Evolutionary conservation across 2,329 filamentous ascomycete genomes (phyloP).

Genomic region (Hawksworthiomyces lignivorus): DNA sequence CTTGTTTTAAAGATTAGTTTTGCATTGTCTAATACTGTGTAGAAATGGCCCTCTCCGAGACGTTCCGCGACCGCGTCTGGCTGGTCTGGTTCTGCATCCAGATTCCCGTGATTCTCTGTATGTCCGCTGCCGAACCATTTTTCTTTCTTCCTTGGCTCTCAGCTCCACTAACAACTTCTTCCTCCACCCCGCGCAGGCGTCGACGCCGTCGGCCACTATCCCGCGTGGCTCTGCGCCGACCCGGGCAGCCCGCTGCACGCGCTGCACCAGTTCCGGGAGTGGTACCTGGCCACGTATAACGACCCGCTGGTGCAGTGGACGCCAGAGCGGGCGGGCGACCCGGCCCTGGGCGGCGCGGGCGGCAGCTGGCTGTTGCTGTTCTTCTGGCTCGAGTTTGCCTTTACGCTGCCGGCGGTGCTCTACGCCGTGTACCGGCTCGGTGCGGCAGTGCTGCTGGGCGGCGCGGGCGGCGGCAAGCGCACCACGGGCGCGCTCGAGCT

Average conservation of each 20-base stretch:
- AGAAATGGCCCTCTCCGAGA: background rate
- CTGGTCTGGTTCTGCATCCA: slow-evolving; percentile 26
- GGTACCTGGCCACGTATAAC: slow-evolving; percentile 40
- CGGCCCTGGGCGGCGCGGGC: slow-evolving; percentile 10
- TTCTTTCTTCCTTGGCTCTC: background rate
- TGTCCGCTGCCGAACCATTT: slow-evolving; percentile 5
- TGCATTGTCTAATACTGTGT: background rate
- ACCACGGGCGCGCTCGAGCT: slow-evolving; percentile 38
- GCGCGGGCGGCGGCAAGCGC: slow-evolving; percentile 7
- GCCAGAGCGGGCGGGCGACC: slow-evolving; percentile 15
- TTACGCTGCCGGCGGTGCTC: slow-evolving; percentile 41
- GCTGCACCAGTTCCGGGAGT: slow-evolving; percentile 35
- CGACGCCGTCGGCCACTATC: slow-evolving; percentile 48
- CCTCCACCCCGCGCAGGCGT: slow-evolving; percentile 32
- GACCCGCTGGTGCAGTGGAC: slow-evolving; percentile 44
- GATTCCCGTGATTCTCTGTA: slow-evolving; percentile 24
- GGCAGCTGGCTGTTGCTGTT: slow-evolving; percentile 44
- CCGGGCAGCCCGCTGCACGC: slow-evolving; percentile 39
- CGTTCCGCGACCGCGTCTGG: slow-evolving; percentile 22
- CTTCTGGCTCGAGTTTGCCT: slow-evolving; percentile 40
- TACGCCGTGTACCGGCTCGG: slow-evolving; percentile 39
- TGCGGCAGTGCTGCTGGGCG: background rate
- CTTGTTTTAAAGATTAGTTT: too few relatives aligned
- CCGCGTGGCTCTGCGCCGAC: slow-evolving; percentile 34
- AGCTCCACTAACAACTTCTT: background rate